Conservation (phyloP, 2,329 filamentous ascomycete species). For the Fusarium sp. region DNA sequence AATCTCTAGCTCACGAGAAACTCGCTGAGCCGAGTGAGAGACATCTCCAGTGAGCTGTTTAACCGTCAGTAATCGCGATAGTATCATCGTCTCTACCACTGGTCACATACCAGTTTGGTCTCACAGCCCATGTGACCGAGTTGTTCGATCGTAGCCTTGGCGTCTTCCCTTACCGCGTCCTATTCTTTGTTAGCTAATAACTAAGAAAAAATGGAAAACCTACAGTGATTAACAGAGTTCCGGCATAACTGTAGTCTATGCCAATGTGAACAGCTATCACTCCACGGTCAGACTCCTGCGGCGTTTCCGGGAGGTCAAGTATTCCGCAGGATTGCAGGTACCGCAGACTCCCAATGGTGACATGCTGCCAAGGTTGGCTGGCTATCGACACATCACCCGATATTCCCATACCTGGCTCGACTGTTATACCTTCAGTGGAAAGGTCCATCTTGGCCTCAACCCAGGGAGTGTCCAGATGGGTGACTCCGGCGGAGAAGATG, state of each 20-base stretch:
- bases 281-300: neutral
- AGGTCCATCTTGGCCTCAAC: neutral
- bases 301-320: neutral
- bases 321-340: neutral
- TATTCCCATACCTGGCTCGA: neutral
- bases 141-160: neutral
- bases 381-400: conserved; percentile 6
- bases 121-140: neutral
- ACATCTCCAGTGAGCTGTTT: conserved; percentile 14
- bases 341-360: conserved; percentile 3
- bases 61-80: neutral
- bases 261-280: conserved; percentile 11
- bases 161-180: conserved; percentile 3
- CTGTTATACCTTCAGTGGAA: neutral
- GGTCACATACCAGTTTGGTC: neutral
- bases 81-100: neutral
- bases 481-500: conserved; percentile 5
- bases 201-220: no score
- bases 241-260: neutral
- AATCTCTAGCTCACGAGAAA: neutral
- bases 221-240: conserved; percentile 1
- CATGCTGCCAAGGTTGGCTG: neutral
- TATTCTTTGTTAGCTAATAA: no score
- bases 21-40: neutral
- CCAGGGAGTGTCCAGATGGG: neutral